Base-by-base conservation (phyloP, 805 yeast genomes). In the Saccharomycopsis javanensis region DNA sequence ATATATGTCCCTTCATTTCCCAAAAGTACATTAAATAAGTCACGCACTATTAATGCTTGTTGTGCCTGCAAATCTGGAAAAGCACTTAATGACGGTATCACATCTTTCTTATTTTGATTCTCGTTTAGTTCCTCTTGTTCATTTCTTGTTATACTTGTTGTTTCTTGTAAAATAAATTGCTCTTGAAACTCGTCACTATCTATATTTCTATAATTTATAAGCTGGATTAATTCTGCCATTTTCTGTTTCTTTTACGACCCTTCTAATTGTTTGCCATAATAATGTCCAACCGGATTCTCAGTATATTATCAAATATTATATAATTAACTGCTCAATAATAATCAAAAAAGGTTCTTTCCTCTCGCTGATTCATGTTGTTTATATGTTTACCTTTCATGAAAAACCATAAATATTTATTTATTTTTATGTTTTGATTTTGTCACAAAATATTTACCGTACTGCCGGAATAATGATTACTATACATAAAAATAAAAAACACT, bases 1-100 rank as follows among this genome's bases (percentile, higher is more conserved):
- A 92, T 80, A 65, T 86, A 88, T 20, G 75, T 74, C 0, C 97
- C 97, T 67, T 90, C 96, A 28, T 77, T 69, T 0, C 95, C 95
- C 33, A 82, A 63, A 13, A 94, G 67, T 1, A 87, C 84, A 63
- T 77, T 78, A 20, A 89, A 64, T 8, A 90, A 66, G 67, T 92
- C 99, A 58, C 79, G 75, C 15, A 86, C 73, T 1, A 94, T 76
- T 27, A 83, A 74, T 0, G 87, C 83, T 66, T 90, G 96, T 66
- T 89, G 96, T 15, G 25, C 11, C 13, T 42, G 48, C 25, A 2
- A 77, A 75, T 52, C 78, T 73, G 2, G 75, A 66, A 33, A 42
- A 20, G 18, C 23, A 20, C 13, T 42, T 25, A 42, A n/a, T 20
- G 48, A 42, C 18, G 23, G 28, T 42, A 42, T 42, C 23, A 23